Evolutionary conservation across 768 basidiomycete genomes (phyloP), one percentile per base, ranked within the genome.

Genomic region (Rhodosporidiobolus odoratus): DNA sequence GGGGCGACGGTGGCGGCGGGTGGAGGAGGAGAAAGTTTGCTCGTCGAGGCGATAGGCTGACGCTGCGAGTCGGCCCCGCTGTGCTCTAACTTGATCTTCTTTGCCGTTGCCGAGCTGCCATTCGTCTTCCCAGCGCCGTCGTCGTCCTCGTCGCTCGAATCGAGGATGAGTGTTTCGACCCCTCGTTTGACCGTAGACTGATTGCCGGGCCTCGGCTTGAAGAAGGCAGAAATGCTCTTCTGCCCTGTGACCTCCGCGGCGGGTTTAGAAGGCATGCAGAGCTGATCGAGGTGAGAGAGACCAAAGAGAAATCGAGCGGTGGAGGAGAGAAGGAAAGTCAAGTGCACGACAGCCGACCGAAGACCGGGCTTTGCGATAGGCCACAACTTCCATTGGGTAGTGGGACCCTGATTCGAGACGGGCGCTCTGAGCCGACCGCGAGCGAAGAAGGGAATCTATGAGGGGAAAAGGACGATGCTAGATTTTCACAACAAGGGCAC

Each of bases 191-290:
- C n/a, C n/a, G n/a, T n/a, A n/a, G n/a, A n/a, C n/a, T n/a, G n/a
- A n/a, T n/a, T n/a, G n/a, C n/a, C n/a, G 10, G 8, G 43, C 8
- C 0, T 54, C 9, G 54, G 63, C 17, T 38, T 48, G 47, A 62
- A 69, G 65, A 73, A 73, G 43, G 23, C 27, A 16, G 72, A 73
- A 30, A 66, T 52, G 41, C 35, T 35, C 50, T 53, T 37, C 43
- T 50, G 43, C 27, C n/a, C 15, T 50, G 48, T 50, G 21, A n/a
- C 7, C 21, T 8, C 7, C 21, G 15, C n/a, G 15, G 48, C 21
- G 48, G 48, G 23, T 23, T 53, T 32, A 12, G 52, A 13, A 27
- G 52, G 27, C 52, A 53, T 53, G 15, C n/a, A 30, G 27, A 30
- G 52, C 27, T 8, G 21, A 19, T 8, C 27, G 30, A 32, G 5